These are phyloP conservation scores for Magnolia kwangsiensis DNA, from an alignment of 164 flowering plant species.

Conservation along the genomic window DNA sequence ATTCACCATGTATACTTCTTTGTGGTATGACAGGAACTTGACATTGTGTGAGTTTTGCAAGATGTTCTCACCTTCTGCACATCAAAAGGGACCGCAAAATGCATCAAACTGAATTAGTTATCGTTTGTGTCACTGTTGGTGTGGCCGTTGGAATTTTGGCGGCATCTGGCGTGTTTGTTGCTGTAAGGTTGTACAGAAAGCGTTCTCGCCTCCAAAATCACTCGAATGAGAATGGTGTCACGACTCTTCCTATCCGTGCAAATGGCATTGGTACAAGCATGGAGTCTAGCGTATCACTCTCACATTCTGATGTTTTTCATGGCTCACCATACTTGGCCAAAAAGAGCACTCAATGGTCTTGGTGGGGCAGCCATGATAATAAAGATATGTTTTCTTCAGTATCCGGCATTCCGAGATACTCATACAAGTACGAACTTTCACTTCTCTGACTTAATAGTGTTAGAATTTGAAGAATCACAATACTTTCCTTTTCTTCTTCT, in stretches of 20 bases:
- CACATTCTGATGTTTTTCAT: slow-evolving; percentile 37
- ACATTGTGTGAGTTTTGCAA: slow-evolving; percentile 28
- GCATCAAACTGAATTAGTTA: slow-evolving; percentile 54
- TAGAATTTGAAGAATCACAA: not conserved
- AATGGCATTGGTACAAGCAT: slow-evolving; percentile 61
- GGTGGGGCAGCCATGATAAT: slow-evolving; percentile 58
- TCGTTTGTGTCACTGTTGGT: slow-evolving; percentile 71
- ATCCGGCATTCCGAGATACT: slow-evolving; percentile 76
- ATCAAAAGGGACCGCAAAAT: slow-evolving; percentile 38
- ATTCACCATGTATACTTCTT: not conserved
- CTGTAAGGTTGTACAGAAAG: slow-evolving; percentile 62
- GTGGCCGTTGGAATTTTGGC: slow-evolving; percentile 65
- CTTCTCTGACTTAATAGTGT: not conserved
- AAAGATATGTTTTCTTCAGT: slow-evolving; percentile 54
- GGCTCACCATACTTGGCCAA: slow-evolving; percentile 23
- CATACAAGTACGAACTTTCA: slow-evolving; percentile 68
- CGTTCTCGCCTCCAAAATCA: slow-evolving; percentile 32
- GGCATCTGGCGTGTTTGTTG: slow-evolving; percentile 55
- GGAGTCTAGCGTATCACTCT: slow-evolving; percentile 63
- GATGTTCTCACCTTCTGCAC: slow-evolving; percentile 41
- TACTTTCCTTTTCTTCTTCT: not conserved
- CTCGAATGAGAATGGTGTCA: slow-evolving; percentile 37
- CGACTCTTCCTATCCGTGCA: slow-evolving; percentile 61
- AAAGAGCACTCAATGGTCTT: slow-evolving; percentile 29
- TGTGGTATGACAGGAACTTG: not conserved